Conservation (phyloP, 495 filamentous ascomycete genomes). For the Penicillium chermesinum region DNA sequence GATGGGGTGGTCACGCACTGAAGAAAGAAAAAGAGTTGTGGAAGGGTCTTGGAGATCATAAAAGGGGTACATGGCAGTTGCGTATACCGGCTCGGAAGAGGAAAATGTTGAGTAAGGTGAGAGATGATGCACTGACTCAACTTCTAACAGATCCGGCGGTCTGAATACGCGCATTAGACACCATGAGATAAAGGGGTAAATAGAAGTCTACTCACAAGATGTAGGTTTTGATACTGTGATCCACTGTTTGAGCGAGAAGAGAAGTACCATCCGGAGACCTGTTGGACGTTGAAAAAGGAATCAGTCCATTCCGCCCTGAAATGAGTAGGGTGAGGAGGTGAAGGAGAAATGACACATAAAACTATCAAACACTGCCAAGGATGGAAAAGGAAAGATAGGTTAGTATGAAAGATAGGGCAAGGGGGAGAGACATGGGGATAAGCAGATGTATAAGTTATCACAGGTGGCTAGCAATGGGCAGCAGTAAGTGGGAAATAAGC, state of each 20-base stretch:
- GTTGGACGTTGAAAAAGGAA: background rate
- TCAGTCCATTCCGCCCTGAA: too few species aligned
- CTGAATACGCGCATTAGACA: slow-evolving; percentile 20
- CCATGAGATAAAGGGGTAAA: background rate
- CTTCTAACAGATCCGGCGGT: slow-evolving; percentile 64
- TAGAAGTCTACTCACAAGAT: slow-evolving; percentile 49
- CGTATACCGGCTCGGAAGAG: slow-evolving; percentile 65
- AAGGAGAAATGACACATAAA: too few species aligned
- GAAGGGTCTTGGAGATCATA: slow-evolving; percentile 60
- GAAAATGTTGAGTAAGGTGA: slow-evolving; percentile 55
- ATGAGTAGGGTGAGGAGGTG: too few species aligned
- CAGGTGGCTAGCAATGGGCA: too few species aligned
- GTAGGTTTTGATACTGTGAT: slow-evolving; percentile 64
- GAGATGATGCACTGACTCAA: slow-evolving; percentile 45
- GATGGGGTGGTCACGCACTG: slow-evolving; percentile 67
- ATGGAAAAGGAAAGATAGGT: too few species aligned
- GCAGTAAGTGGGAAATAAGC: too few species aligned
- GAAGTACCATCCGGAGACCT: slow-evolving; percentile 80
- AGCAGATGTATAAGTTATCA: too few species aligned
- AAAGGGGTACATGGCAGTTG: slow-evolving; percentile 66
- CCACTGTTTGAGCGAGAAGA: slow-evolving; percentile 66
- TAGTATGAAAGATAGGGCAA: too few species aligned
- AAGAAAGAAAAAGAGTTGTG: slow-evolving; percentile 65
- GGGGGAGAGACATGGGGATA: too few species aligned
- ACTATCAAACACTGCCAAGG: too few species aligned